phyloP scores from a whole-genome alignment of 768 basidiomycete species.

The Tricholoma bakamatsutake region DNA sequence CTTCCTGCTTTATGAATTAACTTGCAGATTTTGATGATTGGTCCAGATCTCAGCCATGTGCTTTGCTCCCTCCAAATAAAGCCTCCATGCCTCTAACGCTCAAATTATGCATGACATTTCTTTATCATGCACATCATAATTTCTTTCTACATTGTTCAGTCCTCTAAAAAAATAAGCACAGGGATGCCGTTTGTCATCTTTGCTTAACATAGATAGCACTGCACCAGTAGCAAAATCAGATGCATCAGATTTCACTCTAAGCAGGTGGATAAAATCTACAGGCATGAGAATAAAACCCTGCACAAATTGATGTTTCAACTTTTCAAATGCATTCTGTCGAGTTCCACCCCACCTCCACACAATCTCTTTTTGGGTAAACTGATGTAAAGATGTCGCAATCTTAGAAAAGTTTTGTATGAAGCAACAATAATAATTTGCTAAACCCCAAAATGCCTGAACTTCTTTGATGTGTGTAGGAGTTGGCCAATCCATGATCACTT shows the following conservation, averaged over 20 bases:
- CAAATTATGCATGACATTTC: too few species aligned
- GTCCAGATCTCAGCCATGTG: too few species aligned
- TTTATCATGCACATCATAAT: too few species aligned
- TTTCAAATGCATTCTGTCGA: background rate
- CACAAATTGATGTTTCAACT: background rate
- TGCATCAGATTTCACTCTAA: background rate
- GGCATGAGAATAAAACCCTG: background rate
- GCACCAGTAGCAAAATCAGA: background rate
- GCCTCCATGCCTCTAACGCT: too few species aligned
- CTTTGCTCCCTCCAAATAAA: too few species aligned
- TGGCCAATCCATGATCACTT: background rate
- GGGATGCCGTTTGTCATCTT: background rate
- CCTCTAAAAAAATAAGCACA: background rate
- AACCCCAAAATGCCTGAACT: background rate
- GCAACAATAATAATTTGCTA: background rate
- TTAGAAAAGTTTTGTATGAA: background rate
- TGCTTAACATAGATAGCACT: background rate
- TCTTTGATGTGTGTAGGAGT: background rate
- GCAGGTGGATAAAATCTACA: background rate
- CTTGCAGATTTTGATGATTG: too few species aligned
- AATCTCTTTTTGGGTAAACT: background rate
- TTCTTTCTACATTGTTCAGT: background rate
- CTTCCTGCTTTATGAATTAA: too few species aligned
- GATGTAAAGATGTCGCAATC: background rate
- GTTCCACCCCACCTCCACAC: background rate